Evolutionary conservation across 1,139 yeast species (phyloP).

Genomic region (Nadsonia starkeyi-henricii): DNA sequence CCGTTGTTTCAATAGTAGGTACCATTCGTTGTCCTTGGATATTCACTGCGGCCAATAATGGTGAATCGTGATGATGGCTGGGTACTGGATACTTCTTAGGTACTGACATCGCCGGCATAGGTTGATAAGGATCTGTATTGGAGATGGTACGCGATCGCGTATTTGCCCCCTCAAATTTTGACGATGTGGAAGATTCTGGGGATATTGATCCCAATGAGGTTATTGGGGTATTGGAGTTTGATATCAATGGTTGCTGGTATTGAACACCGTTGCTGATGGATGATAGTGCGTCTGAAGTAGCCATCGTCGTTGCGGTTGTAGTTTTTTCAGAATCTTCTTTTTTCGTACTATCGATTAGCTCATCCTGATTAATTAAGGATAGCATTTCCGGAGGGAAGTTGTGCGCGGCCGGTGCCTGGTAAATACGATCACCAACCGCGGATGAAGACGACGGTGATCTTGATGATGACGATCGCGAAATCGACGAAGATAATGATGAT

Average conservation of each 20-base stretch:
- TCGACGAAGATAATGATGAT: neutral
- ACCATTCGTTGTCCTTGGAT: neutral
- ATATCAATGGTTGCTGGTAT: neutral
- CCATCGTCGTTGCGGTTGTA: too few species aligned
- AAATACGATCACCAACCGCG: too few species aligned
- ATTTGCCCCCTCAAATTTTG: neutral
- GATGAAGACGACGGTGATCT: conserved; percentile 2
- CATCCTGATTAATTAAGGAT: conserved; percentile 9
- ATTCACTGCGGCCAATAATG: neutral
- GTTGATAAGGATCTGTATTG: conserved; percentile 12
- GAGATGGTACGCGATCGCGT: neutral
- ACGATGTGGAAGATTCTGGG: neutral
- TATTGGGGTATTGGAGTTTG: neutral
- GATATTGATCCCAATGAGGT: neutral
- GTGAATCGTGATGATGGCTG: conserved; percentile 3
- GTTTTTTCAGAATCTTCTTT: conserved; percentile 1
- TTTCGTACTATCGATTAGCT: too few species aligned
- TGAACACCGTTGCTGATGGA: too few species aligned
- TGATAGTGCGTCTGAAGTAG: too few species aligned
- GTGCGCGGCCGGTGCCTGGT: conserved; percentile 18
- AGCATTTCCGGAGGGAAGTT: conserved; percentile 20
- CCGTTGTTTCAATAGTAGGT: too few species aligned
- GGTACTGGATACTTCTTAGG: conserved; percentile 11
- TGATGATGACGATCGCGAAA: neutral
- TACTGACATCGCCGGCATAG: conserved; percentile 16